Evolutionary conservation across 345 rosid genomes (phyloP).

Genomic region (Brassica nigra): DNA sequence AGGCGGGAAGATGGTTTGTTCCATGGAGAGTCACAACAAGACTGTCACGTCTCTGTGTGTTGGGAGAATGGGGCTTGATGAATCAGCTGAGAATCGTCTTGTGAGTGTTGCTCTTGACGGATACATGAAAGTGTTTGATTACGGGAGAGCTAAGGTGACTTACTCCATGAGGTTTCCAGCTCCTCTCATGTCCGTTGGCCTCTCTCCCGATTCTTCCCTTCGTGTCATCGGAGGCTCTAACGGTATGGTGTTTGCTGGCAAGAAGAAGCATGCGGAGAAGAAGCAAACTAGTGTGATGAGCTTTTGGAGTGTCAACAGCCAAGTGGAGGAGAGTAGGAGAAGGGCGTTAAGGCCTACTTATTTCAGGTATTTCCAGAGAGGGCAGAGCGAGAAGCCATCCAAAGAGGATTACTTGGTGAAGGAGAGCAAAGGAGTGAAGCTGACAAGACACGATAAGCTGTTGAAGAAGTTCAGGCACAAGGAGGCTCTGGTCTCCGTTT

Average conservation of each 20-base stretch:
- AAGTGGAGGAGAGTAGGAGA: conserved; percentile 51
- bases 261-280: conserved; percentile 47
- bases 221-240: conserved; percentile 76
- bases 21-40: conserved; percentile 95
- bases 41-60: conserved; percentile 76
- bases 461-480: no score
- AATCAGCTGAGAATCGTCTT: conserved; percentile 51
- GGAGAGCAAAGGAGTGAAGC: conserved; percentile 74
- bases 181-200: conserved; percentile 69
- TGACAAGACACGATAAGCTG: conserved; percentile 59
- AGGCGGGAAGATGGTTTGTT: conserved; percentile 77
- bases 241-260: conserved; percentile 73
- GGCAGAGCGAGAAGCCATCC: conserved; percentile 75
- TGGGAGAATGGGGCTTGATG: conserved; percentile 55
- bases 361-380: conserved; percentile 81
- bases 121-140: conserved; percentile 91
- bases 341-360: conserved; percentile 55
- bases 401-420: conserved; percentile 65
- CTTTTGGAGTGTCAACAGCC: conserved; percentile 44
- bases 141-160: conserved; percentile 69
- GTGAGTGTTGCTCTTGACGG: conserved; percentile 89
- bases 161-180: conserved; percentile 92
- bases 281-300: neutral
- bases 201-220: conserved; percentile 60
- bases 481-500: no score